phyloP scores from a whole-genome alignment of 164 flowering plant species.

The Macadamia integrifolia region DNA sequence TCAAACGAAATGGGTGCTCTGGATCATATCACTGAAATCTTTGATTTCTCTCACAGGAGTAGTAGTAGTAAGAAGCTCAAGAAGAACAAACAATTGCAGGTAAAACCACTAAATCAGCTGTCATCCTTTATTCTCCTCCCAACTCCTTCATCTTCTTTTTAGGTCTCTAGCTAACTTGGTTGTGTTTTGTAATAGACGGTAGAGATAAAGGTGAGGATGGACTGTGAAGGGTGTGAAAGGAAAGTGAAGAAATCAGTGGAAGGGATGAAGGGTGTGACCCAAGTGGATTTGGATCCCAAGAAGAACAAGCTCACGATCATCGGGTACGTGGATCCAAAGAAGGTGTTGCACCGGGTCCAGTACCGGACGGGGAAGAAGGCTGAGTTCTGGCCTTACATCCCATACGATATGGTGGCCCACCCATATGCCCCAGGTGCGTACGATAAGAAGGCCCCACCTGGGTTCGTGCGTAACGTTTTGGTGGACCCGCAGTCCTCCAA shows the following conservation, averaged over 20 bases:
- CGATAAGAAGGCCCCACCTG: slow-evolving; percentile 88
- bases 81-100: no score
- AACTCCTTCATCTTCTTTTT: no score
- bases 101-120: background rate
- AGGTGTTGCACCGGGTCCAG: slow-evolving; percentile 64
- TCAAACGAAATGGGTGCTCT: no score
- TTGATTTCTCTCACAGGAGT: no score
- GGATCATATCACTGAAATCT: no score
- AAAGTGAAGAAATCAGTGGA: slow-evolving; percentile 59
- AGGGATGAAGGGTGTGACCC: slow-evolving; percentile 72
- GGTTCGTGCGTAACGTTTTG: slow-evolving; percentile 57
- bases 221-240: slow-evolving; percentile 94
- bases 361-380: slow-evolving; percentile 77
- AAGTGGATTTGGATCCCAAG: slow-evolving; percentile 57
- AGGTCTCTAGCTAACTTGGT: background rate
- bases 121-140: no score
- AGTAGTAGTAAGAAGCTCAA: no score
- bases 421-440: slow-evolving; percentile 86
- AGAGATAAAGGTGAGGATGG: slow-evolving; percentile 78
- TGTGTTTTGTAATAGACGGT: slow-evolving; percentile 54
- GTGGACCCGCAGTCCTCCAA: slow-evolving; percentile 33
- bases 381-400: slow-evolving; percentile 93
- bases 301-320: slow-evolving; percentile 69
- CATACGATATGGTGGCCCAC: slow-evolving; percentile 73
- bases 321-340: slow-evolving; percentile 75